These are phyloP conservation scores for Aureobasidium namibiae DNA, from an alignment of 2,329 filamentous ascomycete species.

Conservation along the genomic window DNA sequence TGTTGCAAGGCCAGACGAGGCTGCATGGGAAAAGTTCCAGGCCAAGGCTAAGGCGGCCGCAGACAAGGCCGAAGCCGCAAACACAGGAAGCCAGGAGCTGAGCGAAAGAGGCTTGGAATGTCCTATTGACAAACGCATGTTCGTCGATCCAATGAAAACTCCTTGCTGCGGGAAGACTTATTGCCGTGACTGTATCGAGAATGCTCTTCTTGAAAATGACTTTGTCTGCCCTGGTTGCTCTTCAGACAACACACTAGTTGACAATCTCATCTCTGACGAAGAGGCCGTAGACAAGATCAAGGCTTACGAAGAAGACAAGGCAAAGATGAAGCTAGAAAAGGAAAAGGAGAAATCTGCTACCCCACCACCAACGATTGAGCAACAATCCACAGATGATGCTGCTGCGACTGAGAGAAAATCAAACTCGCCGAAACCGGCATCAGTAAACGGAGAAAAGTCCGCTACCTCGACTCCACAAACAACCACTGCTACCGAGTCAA, in stretches of 20 bases:
- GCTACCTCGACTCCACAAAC: constrained; percentile 10
- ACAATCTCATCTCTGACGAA: constrained; percentile 77
- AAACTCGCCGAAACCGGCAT: constrained; percentile 13
- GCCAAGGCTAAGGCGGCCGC: constrained; percentile 84
- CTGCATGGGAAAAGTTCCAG: constrained; percentile 93
- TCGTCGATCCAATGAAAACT: constrained; percentile 97
- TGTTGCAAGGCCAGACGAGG: constrained; percentile 89
- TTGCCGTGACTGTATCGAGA: constrained; percentile 99
- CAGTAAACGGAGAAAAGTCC: constrained; percentile 16
- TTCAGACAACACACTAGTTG: constrained; percentile 83
- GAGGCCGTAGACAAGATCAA: constrained; percentile 83
- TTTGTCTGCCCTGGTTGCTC: constrained; percentile 90
- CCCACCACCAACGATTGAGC: constrained; percentile 29
- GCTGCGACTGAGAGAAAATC: constrained; percentile 10
- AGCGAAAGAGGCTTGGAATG: constrained; percentile 85
- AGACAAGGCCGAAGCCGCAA: constrained; percentile 62
- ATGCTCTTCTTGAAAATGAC: constrained; percentile 96
- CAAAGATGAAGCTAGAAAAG: constrained; percentile 35
- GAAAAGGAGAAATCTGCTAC: constrained; percentile 33
- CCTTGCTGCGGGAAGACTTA: constrained; percentile 97
- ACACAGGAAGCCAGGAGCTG: constrained; percentile 74
- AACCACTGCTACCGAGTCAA: constrained; percentile 35
- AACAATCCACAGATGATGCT: constrained; percentile 12
- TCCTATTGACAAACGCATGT: constrained; percentile 94
- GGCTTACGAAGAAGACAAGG: constrained; percentile 55